These are phyloP conservation scores for Cladochytrium tenue DNA, from an alignment of 371 early-diverging fungal species.

Conservation along the genomic window DNA sequence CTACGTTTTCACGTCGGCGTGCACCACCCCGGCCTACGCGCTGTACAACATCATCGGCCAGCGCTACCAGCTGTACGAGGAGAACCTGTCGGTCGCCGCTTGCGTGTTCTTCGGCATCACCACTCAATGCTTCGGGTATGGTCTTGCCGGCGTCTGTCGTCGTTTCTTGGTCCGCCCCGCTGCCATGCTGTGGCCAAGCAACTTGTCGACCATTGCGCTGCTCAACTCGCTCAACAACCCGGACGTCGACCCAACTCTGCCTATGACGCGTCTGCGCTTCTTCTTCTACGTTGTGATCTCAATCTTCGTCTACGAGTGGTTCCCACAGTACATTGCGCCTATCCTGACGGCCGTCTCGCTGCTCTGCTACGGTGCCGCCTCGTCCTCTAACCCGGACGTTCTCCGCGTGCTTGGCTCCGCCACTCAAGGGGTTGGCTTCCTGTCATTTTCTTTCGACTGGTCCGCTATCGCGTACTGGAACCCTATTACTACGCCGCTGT, in stretches of 20 bases:
- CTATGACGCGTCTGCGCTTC: too few species aligned
- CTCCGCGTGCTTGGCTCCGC: conserved; percentile 13
- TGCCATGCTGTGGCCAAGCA: conserved; percentile 72
- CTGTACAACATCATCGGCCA: conserved; percentile 21
- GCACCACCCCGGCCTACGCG: conserved; percentile 11
- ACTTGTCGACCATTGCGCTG: conserved; percentile 15
- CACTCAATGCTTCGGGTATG: conserved; percentile 78
- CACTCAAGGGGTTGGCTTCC: conserved; percentile 45
- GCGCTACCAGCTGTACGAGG: conserved; percentile 11
- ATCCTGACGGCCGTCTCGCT: conserved; percentile 71
- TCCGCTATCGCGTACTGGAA: conserved; percentile 8
- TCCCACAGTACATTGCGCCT: conserved; percentile 71
- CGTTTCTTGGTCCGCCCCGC: conserved; percentile 73
- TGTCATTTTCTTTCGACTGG: conserved; percentile 78
- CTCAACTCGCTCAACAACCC: conserved; percentile 6
- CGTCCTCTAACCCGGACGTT: too few species aligned
- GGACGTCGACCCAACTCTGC: conserved; percentile 7
- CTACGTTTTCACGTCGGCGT: conserved; percentile 24
- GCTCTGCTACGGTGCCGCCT: too few species aligned
- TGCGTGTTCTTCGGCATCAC: conserved; percentile 47
- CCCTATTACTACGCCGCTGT: conserved; percentile 44
- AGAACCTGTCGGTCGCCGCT: conserved; percentile 1
- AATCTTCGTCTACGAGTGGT: conserved; percentile 71
- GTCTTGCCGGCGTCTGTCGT: conserved; percentile 76
- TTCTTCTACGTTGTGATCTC: too few species aligned